These are phyloP conservation scores for Sporopachydermia cereana DNA, from an alignment of 1,139 yeast genomes.

Conservation along the genomic window DNA sequence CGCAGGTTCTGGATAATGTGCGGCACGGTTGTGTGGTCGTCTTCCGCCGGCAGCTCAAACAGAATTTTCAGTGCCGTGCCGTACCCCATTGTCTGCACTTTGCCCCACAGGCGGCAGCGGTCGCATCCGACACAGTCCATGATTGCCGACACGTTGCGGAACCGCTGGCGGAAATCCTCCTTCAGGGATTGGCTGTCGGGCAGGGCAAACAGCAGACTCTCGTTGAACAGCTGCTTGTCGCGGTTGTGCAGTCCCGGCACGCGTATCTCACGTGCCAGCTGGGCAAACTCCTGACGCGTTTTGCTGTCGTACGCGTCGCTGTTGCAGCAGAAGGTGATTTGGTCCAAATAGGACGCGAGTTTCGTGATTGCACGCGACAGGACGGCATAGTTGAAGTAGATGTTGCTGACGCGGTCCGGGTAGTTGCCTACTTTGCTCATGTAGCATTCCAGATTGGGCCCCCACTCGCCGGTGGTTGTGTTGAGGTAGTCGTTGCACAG, in stretches of 20 bases:
- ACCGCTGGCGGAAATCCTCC: conserved; percentile 74
- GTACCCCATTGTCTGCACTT: conserved; percentile 91
- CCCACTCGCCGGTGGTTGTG: conserved; percentile 66
- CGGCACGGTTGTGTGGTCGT: conserved; percentile 28
- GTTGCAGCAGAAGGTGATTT: conserved; percentile 36
- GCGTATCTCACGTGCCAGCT: conserved; percentile 28
- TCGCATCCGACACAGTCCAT: conserved; percentile 99
- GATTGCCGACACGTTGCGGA: conserved; percentile 78
- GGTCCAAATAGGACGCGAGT: conserved; percentile 35
- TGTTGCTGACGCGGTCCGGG: conserved; percentile 81
- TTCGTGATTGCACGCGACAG: conserved; percentile 74
- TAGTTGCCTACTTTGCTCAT: conserved; percentile 82
- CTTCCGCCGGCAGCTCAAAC: conserved; percentile 55
- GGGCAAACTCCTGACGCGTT: conserved; percentile 29
- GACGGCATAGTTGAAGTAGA: conserved; percentile 87
- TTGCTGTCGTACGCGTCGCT: conserved; percentile 36
- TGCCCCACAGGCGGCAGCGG: conserved; percentile 96
- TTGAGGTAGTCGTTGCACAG: conserved; percentile 76
- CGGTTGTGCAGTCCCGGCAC: conserved; percentile 35
- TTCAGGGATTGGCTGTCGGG: conserved; percentile 42
- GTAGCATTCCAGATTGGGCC: conserved; percentile 70
- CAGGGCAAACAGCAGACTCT: conserved; percentile 33
- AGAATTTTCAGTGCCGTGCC: conserved; percentile 89
- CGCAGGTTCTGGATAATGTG: conserved; percentile 40
- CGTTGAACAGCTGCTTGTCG: conserved; percentile 36